Conservation (phyloP, 2,329 filamentous ascomycete species). For the Orbilia blumenaviensis region DNA sequence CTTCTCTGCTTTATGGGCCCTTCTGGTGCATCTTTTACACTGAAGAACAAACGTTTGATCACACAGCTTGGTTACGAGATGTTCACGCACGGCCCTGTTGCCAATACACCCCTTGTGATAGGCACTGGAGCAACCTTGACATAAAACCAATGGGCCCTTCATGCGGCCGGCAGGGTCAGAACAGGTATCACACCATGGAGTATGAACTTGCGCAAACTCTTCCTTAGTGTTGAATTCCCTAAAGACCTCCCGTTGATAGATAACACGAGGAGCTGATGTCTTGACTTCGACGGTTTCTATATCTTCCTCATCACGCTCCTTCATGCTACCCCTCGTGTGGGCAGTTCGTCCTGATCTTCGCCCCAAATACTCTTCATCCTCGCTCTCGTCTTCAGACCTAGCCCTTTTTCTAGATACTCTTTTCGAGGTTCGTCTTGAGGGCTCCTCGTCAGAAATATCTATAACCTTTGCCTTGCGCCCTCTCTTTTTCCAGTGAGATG, state of each 20-base stretch:
- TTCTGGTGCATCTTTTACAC: conserved; percentile 82
- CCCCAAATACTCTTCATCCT: conserved; percentile 1
- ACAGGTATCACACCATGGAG: conserved; percentile 77
- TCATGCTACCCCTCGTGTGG: conserved; percentile 61
- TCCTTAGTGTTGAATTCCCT: conserved; percentile 68
- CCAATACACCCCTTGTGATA: conserved; percentile 89
- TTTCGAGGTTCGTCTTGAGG: not conserved
- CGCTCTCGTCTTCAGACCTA: conserved; percentile 1
- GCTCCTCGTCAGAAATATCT: not conserved
- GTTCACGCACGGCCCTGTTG: conserved; percentile 76
- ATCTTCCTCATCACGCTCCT: conserved; percentile 65
- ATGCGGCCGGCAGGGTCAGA: conserved; percentile 66
- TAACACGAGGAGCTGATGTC: conserved; percentile 59
- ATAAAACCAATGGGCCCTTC: conserved; percentile 79
- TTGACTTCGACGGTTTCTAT: conserved; percentile 56
- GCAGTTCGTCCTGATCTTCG: conserved; percentile 60
- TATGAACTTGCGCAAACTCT: conserved; percentile 76
- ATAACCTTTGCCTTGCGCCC: not conserved
- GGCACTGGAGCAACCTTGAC: conserved; percentile 85
- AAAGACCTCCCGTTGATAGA: conserved; percentile 54
- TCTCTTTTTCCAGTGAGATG: conserved; percentile 24
- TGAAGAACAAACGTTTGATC: conserved; percentile 84
- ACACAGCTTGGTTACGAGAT: conserved; percentile 85
- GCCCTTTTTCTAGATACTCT: conserved; percentile 15
- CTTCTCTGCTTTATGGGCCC: conserved; percentile 73